Conservation (phyloP, 164 flowering plant species). For the Vitis vinifera region ASM3070453v1 NC_081808.1:20594501-20595000, state of each 20-base stretch:
- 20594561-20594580: too few species aligned
- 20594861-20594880: neutral
- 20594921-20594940: too few species aligned
- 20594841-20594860: neutral
- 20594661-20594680: neutral
- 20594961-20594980: neutral
- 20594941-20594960: neutral
- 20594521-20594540: too few species aligned
- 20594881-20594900: neutral
- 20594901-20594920: neutral
- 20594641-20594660: too few species aligned
- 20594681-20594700: neutral
- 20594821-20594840: neutral
- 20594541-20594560: too few species aligned
- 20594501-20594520: too few species aligned
- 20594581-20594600: too few species aligned
- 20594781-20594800: neutral
- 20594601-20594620: too few species aligned
- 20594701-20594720: neutral
- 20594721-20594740: neutral
- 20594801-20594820: neutral
- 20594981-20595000: constrained; percentile 69
- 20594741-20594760: neutral
- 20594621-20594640: too few species aligned
- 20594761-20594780: too few species aligned